phyloP scores from a whole-genome alignment of 495 filamentous ascomycete species.

The Penicillium longicatenatum region DNA sequence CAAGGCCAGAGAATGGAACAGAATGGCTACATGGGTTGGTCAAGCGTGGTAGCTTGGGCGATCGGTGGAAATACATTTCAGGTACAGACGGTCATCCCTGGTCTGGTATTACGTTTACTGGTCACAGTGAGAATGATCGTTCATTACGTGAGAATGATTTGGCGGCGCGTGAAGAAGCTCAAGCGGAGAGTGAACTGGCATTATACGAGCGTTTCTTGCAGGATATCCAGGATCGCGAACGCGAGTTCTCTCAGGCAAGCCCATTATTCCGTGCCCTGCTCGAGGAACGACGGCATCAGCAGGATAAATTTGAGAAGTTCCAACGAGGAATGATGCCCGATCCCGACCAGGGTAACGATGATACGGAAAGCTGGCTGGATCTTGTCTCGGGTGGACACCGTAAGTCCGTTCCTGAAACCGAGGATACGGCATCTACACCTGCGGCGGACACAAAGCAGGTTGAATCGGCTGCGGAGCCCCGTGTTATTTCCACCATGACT shows the following conservation, averaged over 20 bases:
- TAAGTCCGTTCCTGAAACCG: constrained; percentile 32
- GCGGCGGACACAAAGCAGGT: constrained; percentile 6
- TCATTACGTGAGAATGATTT: neutral
- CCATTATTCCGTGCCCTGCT: constrained; percentile 38
- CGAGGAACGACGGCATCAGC: constrained; percentile 29
- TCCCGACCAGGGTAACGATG: constrained; percentile 22
- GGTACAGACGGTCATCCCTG: constrained; percentile 23
- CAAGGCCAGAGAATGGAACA: constrained; percentile 24
- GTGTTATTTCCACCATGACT: constrained; percentile 58
- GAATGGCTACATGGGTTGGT: constrained; percentile 43
- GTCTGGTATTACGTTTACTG: constrained; percentile 30
- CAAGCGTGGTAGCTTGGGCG: constrained; percentile 43
- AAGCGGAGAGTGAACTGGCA: constrained; percentile 42
- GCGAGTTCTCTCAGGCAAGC: constrained; percentile 35
- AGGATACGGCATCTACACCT: neutral
- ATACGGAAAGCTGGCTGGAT: constrained; percentile 35
- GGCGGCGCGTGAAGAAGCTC: neutral
- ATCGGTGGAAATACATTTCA: constrained; percentile 36
- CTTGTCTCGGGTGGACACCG: constrained; percentile 35
- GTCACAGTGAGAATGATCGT: constrained; percentile 13
- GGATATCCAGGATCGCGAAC: constrained; percentile 39
- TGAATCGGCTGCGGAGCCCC: constrained; percentile 14
- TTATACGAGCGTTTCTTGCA: constrained; percentile 49
- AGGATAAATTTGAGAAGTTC: constrained; percentile 15
- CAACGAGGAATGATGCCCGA: constrained; percentile 1